Evolutionary conservation across 2,329 filamentous ascomycete species (phyloP), one percentile per base, ranked within the genome.

Genomic region (Alternaria tenuissima): DNA sequence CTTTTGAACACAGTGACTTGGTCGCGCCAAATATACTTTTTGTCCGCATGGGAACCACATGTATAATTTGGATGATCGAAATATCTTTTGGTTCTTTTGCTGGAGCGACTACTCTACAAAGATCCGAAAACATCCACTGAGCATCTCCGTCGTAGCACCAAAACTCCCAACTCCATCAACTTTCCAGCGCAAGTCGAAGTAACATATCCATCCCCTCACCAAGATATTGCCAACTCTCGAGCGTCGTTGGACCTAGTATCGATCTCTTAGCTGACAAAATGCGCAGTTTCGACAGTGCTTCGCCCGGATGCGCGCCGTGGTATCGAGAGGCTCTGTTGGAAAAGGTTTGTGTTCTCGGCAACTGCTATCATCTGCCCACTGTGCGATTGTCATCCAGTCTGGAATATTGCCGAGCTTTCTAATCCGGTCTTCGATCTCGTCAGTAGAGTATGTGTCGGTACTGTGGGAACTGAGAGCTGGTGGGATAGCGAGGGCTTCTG

Each of bases 191-290:
- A 36, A 24, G 46, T 11, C 7, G 0, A 18, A 8, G 7, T 11
- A 3, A 0, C 30, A 3, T n/a, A 8, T 34, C 12, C 24, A 26
- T 26, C 7, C 28, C 6, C 20, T 16, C 26, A 7, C 26, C n/a
- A 14, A 8, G 7, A 30, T 12, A n/a, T 20, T 7, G 7, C 28
- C 12, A 22, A 9, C 4, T 48, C 18, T n/a, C 34, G 12, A 5
- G 2, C 0, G 5, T 3, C 7, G 20, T 22, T 3, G 18, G 18
- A 22, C 38, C 18, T 41, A 48, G 9, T 18, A 36, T 22, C 36
- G 7, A 38, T 46, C 41, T 18, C 55, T 47, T 53, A 28, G 52
- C 30, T 55, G 43, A 39, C 67, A 70, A 49, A 70, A 65, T 18
- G 44, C 34, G 14, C 66, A 70, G 5, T 49, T 28, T 14, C 30